These are phyloP conservation scores for Elasticomyces elasticus DNA, from an alignment of 495 filamentous ascomycete genomes.

Conservation along the genomic window DNA sequence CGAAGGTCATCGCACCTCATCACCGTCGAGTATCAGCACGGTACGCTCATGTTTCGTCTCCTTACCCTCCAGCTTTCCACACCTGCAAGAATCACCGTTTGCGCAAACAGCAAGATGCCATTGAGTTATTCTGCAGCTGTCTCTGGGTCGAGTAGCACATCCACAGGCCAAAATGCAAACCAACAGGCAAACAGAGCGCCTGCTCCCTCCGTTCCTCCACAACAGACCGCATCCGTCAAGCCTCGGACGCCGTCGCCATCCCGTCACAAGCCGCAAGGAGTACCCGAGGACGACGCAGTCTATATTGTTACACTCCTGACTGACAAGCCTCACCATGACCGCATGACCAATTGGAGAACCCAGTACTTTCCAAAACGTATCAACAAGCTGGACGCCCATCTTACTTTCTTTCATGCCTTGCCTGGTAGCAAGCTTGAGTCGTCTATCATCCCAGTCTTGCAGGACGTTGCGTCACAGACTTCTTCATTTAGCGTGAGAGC, in stretches of 20 bases:
- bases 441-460: conserved; percentile 14
- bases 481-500: conserved; percentile 18
- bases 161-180: too few relatives aligned
- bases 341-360: conserved; percentile 22
- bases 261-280: background rate
- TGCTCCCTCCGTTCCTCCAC: too few relatives aligned
- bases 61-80: too few relatives aligned
- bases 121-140: too few relatives aligned
- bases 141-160: too few relatives aligned
- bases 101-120: too few relatives aligned
- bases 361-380: conserved; percentile 25
- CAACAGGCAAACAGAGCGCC: too few relatives aligned
- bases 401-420: conserved; percentile 30
- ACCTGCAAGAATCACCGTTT: too few relatives aligned
- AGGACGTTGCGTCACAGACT: conserved; percentile 3
- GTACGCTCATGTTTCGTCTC: too few relatives aligned
- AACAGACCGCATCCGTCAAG: background rate
- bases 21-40: too few relatives aligned
- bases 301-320: conserved; percentile 29
- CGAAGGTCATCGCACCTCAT: too few relatives aligned
- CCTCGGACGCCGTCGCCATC: conserved; percentile 1
- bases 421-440: conserved; percentile 22
- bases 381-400: conserved; percentile 29
- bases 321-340: conserved; percentile 20
- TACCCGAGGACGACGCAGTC: conserved; percentile 9